Base-by-base conservation (phyloP, 352 stramenopile species). In the Globisporangium rhizosaccharum region DNA sequence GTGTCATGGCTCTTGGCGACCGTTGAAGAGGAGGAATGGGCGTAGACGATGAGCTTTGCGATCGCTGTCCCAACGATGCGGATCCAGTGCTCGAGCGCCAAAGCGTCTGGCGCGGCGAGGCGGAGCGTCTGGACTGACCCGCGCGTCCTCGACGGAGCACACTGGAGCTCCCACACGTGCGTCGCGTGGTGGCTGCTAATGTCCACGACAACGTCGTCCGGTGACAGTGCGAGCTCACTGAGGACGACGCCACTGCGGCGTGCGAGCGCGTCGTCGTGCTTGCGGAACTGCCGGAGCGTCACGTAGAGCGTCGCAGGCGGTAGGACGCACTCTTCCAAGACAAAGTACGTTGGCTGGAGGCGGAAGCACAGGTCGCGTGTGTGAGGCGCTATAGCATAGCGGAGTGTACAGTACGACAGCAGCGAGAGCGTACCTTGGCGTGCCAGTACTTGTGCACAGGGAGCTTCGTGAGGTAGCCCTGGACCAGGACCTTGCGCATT, bases 381-480 rank as follows among this genome's bases (percentile, higher is more conserved):
- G 44, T 28, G 20, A 18, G 20, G 0, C 25, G 4, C 28, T 33
- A 33, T 33, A 17, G n/a, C 17, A 28, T 26, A 28, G 17, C n/a
- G 2, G 9, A 15, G 3, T 9, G 18, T 49, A 18, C 18, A 7
- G n/a, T 14, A 36, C 5, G 8, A 25, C 15, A 53, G 33, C 25
- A 36, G 10, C 23, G 14, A 1, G 1, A 39, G 8, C 10, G 23
- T 56, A 77, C 70, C 70, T 79, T 84, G 11, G 66, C 75, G 54
- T 76, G 73, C 76, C 79, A 86, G 46, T 82, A 88, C 54, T 79
- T 76, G 58, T 73, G 73, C 59, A 68, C 56, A 26, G 72, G 62
- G 25, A 91, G 64, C 55, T 82, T 72, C 5, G 76, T 85, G 23
- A 87, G 64, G 41, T 71, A 41, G 23, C 79, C 81, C 51, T 90